Evolutionary conservation across 805 yeast species (phyloP).

Genomic region (Ogataea methanolica): DNA sequence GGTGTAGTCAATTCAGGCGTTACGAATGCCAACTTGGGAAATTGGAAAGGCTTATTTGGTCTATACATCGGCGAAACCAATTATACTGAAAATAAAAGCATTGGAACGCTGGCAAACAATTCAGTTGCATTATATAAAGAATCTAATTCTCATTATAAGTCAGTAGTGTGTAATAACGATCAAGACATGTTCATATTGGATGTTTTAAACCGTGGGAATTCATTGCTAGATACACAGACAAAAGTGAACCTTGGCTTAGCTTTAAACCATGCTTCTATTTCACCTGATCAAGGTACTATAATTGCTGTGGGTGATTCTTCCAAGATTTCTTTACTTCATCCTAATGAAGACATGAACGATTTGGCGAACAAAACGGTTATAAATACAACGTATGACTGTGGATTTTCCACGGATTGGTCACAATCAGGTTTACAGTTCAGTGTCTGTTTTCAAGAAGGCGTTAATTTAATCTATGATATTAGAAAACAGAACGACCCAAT

Average conservation of each 20-base stretch:
- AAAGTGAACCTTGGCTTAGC: constrained; percentile 55
- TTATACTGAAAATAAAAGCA: constrained; percentile 43
- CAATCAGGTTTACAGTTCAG: constrained; percentile 73
- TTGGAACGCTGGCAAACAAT: constrained; percentile 84
- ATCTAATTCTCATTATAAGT: constrained; percentile 41
- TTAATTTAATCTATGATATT: constrained; percentile 70
- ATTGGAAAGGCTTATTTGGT: constrained; percentile 61
- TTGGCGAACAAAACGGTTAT: constrained; percentile 32
- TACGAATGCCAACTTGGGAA: constrained; percentile 22
- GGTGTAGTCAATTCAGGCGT: constrained; percentile 32
- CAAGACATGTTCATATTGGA: constrained; percentile 62
- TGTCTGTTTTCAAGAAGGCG: constrained; percentile 83
- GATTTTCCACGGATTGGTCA: constrained; percentile 77
- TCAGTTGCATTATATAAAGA: constrained; percentile 54
- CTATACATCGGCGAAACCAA: constrained; percentile 48
- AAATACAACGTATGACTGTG: constrained; percentile 63
- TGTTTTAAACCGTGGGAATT: constrained; percentile 41
- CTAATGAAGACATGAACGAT: constrained; percentile 26
- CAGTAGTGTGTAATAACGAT: constrained; percentile 83
- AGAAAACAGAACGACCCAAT: constrained; percentile 55
- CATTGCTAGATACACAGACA: constrained; percentile 18
- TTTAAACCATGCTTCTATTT: constrained; percentile 66
- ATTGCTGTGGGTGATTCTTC: constrained; percentile 77
- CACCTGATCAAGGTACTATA: constrained; percentile 56
- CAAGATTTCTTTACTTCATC: constrained; percentile 54